Percentiles rank a stretch among this genome's conserved stretches.
Conservation (phyloP, 805 yeast genomes). For the Ogataea pignaliae region DNA sequence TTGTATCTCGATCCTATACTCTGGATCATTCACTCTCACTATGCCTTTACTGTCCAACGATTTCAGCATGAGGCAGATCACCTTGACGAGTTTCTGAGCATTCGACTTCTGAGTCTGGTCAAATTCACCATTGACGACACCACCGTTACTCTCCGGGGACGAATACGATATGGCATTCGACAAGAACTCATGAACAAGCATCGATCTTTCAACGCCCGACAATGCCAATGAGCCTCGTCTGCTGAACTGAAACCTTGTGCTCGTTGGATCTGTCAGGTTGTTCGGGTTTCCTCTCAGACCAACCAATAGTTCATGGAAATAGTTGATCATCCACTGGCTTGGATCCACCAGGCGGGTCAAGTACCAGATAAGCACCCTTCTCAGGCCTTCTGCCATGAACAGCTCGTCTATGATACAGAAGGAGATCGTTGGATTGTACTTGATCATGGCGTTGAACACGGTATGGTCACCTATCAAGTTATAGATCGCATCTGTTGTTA, state of each 20-base stretch:
- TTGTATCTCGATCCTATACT: slow-evolving; percentile 56
- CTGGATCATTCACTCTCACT: slow-evolving; percentile 40
- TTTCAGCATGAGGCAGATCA: slow-evolving; percentile 61
- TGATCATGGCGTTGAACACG: slow-evolving; percentile 46
- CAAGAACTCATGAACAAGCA: slow-evolving; percentile 68
- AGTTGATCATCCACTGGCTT: slow-evolving; percentile 53
- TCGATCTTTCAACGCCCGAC: slow-evolving; percentile 56
- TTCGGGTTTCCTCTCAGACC: slow-evolving; percentile 47
- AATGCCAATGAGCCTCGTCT: slow-evolving; percentile 52
- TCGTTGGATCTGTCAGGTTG: slow-evolving; percentile 1
- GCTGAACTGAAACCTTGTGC: slow-evolving; percentile 38
- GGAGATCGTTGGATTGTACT: slow-evolving; percentile 47
- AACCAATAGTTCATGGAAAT: slow-evolving; percentile 55
- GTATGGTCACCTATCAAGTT: slow-evolving; percentile 38
- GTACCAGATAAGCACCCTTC: slow-evolving; percentile 64
- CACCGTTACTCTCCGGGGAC: slow-evolving; percentile 30
- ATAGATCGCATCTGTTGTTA: slow-evolving; percentile 50
- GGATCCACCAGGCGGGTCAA: slow-evolving; percentile 53
- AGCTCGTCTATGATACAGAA: slow-evolving; percentile 63
- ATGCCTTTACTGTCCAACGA: slow-evolving; percentile 43
- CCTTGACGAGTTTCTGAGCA: slow-evolving; percentile 39
- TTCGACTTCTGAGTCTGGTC: slow-evolving; percentile 20
- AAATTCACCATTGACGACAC: slow-evolving; percentile 17
- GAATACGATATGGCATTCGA: slow-evolving; percentile 46
- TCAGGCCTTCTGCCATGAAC: slow-evolving; percentile 61